Evolutionary conservation across 2,329 filamentous ascomycete genomes (phyloP).

Genomic region (Cytospora paraplurivora): DNA sequence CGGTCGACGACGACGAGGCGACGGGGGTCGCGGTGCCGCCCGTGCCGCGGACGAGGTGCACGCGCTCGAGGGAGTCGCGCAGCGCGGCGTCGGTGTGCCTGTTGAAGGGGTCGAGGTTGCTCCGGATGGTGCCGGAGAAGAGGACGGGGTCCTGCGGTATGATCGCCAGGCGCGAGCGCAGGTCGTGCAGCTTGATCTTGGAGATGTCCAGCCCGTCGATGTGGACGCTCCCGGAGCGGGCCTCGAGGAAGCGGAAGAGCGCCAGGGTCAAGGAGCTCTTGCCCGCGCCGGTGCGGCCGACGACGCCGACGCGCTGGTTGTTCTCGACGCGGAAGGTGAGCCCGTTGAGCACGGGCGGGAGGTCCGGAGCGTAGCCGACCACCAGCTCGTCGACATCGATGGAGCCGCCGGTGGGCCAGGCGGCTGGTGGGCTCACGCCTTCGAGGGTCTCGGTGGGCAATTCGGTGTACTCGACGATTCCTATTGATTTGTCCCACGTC

Average conservation of each 20-base stretch:
- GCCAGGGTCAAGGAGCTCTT: slow-evolving; percentile 77
- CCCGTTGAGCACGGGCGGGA: slow-evolving; percentile 70
- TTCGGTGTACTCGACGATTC: slow-evolving; percentile 71
- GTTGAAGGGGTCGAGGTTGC: slow-evolving; percentile 77
- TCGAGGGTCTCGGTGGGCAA: slow-evolving; percentile 67
- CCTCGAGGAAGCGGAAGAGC: slow-evolving; percentile 76
- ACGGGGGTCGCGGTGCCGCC: slow-evolving; percentile 45
- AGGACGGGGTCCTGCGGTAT: slow-evolving; percentile 81
- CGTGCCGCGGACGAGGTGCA: slow-evolving; percentile 56
- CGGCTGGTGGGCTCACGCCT: slow-evolving; percentile 63
- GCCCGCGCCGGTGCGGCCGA: slow-evolving; percentile 76
- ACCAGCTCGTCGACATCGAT: slow-evolving; percentile 75
- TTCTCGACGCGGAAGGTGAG: slow-evolving; percentile 67
- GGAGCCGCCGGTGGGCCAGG: slow-evolving; percentile 74
- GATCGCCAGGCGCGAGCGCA: slow-evolving; percentile 75
- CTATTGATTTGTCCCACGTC: background rate
- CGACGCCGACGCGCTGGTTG: slow-evolving; percentile 73
- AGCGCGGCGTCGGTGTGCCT: slow-evolving; percentile 70
- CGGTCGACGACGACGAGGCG: slow-evolving; percentile 43
- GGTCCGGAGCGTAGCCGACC: slow-evolving; percentile 69
- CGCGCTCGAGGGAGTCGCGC: slow-evolving; percentile 67
- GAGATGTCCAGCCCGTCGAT: slow-evolving; percentile 78
- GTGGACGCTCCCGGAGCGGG: slow-evolving; percentile 63
- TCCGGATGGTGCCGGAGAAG: slow-evolving; percentile 76
- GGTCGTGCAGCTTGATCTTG: slow-evolving; percentile 67